Evolutionary conservation across 805 yeast species (phyloP).

Genomic region (Wickerhamomyces subpelliculosus): DNA sequence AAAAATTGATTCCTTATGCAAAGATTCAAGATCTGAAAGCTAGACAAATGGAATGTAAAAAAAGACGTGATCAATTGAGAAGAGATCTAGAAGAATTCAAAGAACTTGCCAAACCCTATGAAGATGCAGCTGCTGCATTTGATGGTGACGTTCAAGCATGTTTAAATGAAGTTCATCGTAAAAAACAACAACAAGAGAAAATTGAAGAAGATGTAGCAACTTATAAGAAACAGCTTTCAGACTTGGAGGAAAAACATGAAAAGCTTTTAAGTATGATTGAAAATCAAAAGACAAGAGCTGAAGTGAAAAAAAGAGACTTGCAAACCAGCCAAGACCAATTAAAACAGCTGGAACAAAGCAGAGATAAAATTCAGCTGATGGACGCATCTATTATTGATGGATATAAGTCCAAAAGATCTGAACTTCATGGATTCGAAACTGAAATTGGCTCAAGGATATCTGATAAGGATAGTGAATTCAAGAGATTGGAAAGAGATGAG

Average conservation of each 20-base stretch:
- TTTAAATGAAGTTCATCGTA: constrained; percentile 19
- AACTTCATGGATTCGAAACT: constrained; percentile 23
- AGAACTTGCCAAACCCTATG: constrained; percentile 14
- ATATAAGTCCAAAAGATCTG: constrained; percentile 13
- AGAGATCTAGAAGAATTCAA: constrained; percentile 22
- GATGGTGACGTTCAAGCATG: constrained; percentile 22
- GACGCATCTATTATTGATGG: constrained; percentile 12
- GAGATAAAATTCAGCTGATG: constrained; percentile 9
- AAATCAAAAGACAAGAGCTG: constrained; percentile 9
- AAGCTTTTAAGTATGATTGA: constrained; percentile 6
- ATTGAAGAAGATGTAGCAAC: constrained; percentile 30
- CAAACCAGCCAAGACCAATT: constrained; percentile 4
- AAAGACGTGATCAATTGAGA: constrained; percentile 21
- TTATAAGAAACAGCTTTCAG: constrained; percentile 27
- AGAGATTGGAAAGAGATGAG: constrained; percentile 27
- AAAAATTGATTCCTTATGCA: constrained; percentile 42
- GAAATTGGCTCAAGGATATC: constrained; percentile 33
- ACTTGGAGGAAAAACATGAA: constrained; percentile 17
- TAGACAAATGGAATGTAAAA: constrained; percentile 15
- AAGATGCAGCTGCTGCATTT: constrained; percentile 11
- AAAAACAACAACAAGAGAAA: constrained; percentile 25
- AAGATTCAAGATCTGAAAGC: constrained; percentile 31
- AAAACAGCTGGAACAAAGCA: constrained; percentile 13
- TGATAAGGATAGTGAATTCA: constrained; percentile 34
- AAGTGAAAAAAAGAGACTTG: constrained; percentile 5